Evolutionary conservation across 345 rosid species (phyloP).

Genomic region (Gynandropsis gynandra): DNA sequence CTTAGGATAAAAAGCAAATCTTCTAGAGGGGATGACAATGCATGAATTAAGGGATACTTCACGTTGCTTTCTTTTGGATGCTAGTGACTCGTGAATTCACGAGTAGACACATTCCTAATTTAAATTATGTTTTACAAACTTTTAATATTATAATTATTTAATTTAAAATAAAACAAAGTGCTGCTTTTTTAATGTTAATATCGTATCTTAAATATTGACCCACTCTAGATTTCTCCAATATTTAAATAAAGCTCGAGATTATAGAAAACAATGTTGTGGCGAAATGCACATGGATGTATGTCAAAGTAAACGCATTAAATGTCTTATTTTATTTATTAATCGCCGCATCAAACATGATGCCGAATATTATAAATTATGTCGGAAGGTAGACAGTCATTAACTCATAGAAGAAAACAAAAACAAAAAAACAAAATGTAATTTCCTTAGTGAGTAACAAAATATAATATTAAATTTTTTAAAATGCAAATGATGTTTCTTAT

Average conservation of each 20-base stretch:
- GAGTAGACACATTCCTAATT: constrained; percentile 20
- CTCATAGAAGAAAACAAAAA: too few relatives aligned
- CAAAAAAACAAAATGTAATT: constrained; percentile 8
- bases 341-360: constrained; percentile 32
- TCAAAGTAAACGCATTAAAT: constrained; percentile 31
- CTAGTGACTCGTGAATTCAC: constrained; percentile 23
- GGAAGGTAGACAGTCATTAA: constrained; percentile 26
- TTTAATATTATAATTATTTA: background rate
- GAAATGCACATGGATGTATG: constrained; percentile 30
- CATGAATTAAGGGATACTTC: constrained; percentile 21
- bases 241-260: constrained; percentile 19
- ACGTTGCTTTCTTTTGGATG: constrained; percentile 22
- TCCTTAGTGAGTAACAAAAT: background rate
- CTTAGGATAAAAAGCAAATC: constrained; percentile 16
- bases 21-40: constrained; percentile 19
- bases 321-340: constrained; percentile 23
- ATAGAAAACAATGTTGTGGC: constrained; percentile 24
- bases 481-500: too few relatives aligned
- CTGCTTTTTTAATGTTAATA: background rate
- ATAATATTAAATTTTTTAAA: background rate
- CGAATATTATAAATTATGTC: constrained; percentile 22
- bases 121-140: constrained; percentile 4
- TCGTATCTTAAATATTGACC: constrained; percentile 27
- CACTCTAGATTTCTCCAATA: constrained; percentile 19
- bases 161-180: background rate